Conservation (phyloP, 1,284 basidiomycete genomes). For the Ceratobasidium sp. region DNA sequence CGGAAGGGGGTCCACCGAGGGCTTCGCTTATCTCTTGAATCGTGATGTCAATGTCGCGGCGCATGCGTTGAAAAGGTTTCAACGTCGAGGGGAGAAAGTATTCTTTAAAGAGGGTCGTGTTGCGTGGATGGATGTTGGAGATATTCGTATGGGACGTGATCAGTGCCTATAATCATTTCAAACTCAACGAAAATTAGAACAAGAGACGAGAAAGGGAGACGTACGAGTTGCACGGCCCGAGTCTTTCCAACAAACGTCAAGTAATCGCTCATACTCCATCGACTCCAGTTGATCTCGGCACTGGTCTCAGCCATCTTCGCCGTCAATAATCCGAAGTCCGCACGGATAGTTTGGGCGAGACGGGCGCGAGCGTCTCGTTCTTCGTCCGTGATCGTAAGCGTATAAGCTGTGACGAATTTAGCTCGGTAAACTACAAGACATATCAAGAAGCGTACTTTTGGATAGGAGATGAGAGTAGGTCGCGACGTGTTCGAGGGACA, state of each 20-base stretch:
- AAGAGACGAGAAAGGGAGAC: slow-evolving; percentile 7
- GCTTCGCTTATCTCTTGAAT: slow-evolving; percentile 53
- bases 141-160: slow-evolving; percentile 56
- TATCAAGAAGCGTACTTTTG: slow-evolving; percentile 9
- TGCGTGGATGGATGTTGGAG: slow-evolving; percentile 51
- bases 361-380: slow-evolving; percentile 55
- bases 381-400: slow-evolving; percentile 56
- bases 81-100: slow-evolving; percentile 53
- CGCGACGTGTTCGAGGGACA: slow-evolving; percentile 55
- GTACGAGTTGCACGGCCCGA: slow-evolving; percentile 54
- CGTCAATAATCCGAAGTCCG: slow-evolving; percentile 56
- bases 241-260: slow-evolving; percentile 53
- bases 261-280: slow-evolving; percentile 56
- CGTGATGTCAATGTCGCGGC: slow-evolving; percentile 51
- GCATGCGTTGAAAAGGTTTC: slow-evolving; percentile 52
- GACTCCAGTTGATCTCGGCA: slow-evolving; percentile 57
- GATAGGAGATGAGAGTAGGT: slow-evolving; percentile 34
- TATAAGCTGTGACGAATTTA: slow-evolving; percentile 55
- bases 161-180: slow-evolving; percentile 50
- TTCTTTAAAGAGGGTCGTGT: slow-evolving; percentile 53
- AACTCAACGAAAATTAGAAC: neutral
- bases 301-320: slow-evolving; percentile 55
- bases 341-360: slow-evolving; percentile 55
- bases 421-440: slow-evolving; percentile 48
- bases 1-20: slow-evolving; percentile 50